phyloP scores from a whole-genome alignment of 2,329 filamentous ascomycete genomes.

The Hirsutella rhossiliensis region DNA sequence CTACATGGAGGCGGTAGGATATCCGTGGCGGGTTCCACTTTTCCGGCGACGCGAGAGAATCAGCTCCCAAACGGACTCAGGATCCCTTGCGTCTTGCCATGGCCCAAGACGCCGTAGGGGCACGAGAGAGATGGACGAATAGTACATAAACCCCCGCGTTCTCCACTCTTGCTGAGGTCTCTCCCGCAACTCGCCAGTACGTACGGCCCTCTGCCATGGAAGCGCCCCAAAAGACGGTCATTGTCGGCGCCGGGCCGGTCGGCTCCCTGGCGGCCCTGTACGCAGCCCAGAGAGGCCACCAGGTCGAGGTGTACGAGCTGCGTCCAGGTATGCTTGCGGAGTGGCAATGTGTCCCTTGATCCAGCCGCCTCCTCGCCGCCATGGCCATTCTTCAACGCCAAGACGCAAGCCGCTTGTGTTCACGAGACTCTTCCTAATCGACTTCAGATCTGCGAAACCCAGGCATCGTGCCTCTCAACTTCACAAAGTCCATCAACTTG shows the following conservation, averaged over 20 bases:
- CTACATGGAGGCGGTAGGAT: neutral
- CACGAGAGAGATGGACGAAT: too few species aligned
- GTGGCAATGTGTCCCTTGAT: too few species aligned
- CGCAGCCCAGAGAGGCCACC: constrained; percentile 74
- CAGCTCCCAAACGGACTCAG: neutral
- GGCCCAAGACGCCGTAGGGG: too few species aligned
- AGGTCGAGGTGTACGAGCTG: constrained; percentile 91
- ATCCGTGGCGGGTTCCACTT: neutral
- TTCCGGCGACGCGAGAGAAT: neutral
- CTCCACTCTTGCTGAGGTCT: neutral
- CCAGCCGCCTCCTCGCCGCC: too few species aligned
- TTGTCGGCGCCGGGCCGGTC: constrained; percentile 89
- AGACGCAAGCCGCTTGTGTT: too few species aligned
- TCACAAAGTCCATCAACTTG: constrained; percentile 97
- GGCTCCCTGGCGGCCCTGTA: constrained; percentile 87
- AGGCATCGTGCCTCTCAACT: constrained; percentile 76
- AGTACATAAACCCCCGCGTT: too few species aligned
- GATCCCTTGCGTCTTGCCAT: neutral
- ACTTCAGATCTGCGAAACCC: constrained; percentile 73
- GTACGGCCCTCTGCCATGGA: neutral
- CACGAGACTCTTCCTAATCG: too few species aligned
- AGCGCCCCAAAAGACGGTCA: constrained; percentile 51
- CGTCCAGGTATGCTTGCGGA: constrained; percentile 56
- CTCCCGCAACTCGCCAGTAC: neutral
- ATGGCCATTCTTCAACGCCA: too few species aligned